These are phyloP conservation scores for Vitis amurensis DNA, from an alignment of 164 flowering plant genomes.

Conservation along the genomic window DNA sequence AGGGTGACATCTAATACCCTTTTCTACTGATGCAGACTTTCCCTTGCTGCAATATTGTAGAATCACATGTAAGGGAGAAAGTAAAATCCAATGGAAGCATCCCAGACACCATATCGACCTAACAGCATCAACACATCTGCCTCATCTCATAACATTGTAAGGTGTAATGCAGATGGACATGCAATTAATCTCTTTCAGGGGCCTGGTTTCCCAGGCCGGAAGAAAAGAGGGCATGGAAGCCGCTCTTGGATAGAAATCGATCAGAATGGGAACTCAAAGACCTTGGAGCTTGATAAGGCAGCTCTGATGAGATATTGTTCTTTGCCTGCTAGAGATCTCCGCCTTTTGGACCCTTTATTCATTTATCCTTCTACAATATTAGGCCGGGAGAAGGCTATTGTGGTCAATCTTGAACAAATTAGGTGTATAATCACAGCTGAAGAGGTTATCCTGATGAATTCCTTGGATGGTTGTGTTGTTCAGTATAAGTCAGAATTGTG, in stretches of 20 bases:
- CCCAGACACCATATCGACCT: conserved; percentile 16
- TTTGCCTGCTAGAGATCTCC: conserved; percentile 88
- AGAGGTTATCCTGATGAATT: conserved; percentile 88
- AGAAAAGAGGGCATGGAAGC: conserved; percentile 84
- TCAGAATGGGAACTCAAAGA: conserved; percentile 56
- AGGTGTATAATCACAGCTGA: conserved; percentile 93
- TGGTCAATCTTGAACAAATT: conserved; percentile 86
- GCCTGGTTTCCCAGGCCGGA: conserved; percentile 37
- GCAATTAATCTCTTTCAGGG: conserved; percentile 30
- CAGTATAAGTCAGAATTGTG: conserved; percentile 77
- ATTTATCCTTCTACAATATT: conserved; percentile 86
- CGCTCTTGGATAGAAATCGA: conserved; percentile 95
- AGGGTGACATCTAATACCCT: not conserved
- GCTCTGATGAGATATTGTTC: conserved; percentile 83
- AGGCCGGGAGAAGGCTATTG: conserved; percentile 94
- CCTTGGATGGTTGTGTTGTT: conserved; percentile 73
- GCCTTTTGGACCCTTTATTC: conserved; percentile 93
- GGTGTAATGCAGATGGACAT: conserved; percentile 22
- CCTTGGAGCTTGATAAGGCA: conserved; percentile 77
- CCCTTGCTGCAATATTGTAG: not conserved
- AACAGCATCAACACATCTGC: conserved; percentile 16
- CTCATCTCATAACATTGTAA: conserved; percentile 24
- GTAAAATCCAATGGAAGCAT: conserved; percentile 38
- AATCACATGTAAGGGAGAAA: not conserved
- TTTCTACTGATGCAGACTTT: not conserved